A percentile compares a stretch with the other conserved stretches of the same genome.
phyloP scores from a whole-genome alignment of 345 rosid species.

The Jatropha curcas region DNA sequence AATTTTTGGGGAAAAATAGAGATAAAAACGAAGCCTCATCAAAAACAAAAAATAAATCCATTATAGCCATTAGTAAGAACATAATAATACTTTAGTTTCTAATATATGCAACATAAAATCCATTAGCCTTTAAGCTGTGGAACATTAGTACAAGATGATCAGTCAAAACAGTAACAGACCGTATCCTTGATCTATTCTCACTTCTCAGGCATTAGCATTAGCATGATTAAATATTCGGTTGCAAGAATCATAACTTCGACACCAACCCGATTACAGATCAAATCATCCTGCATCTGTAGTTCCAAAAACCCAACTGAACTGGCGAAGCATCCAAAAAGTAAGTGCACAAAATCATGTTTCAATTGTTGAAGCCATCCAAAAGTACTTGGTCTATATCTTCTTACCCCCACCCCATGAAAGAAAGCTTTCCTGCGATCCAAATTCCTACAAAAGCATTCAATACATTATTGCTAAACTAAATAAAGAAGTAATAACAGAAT shows the following conservation, averaged over 20 bases:
- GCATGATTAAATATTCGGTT: neutral
- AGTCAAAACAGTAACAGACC: neutral
- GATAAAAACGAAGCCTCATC: too few relatives aligned
- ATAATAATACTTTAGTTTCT: neutral
- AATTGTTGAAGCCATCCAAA: neutral
- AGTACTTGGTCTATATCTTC: slow-evolving; percentile 40
- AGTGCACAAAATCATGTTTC: neutral
- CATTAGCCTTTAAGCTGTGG: neutral
- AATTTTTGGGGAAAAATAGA: too few relatives aligned
- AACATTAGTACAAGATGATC: neutral
- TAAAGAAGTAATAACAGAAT: neutral
- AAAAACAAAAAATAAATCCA: too few relatives aligned
- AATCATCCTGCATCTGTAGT: slow-evolving; percentile 6
- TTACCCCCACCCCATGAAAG: slow-evolving; percentile 72
- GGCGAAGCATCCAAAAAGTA: slow-evolving; percentile 3
- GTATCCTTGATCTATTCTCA: neutral
- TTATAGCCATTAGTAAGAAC: too few relatives aligned
- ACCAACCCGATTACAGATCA: neutral
- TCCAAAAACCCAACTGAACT: neutral
- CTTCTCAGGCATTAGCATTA: neutral
- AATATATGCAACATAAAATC: neutral
- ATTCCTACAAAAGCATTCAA: slow-evolving; percentile 51
- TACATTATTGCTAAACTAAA: neutral
- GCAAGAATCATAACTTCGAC: neutral
- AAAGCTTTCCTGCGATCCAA: slow-evolving; percentile 93